Evolutionary conservation across 345 rosid species (phyloP).

Genomic region (Linum usitatissimum): DNA sequence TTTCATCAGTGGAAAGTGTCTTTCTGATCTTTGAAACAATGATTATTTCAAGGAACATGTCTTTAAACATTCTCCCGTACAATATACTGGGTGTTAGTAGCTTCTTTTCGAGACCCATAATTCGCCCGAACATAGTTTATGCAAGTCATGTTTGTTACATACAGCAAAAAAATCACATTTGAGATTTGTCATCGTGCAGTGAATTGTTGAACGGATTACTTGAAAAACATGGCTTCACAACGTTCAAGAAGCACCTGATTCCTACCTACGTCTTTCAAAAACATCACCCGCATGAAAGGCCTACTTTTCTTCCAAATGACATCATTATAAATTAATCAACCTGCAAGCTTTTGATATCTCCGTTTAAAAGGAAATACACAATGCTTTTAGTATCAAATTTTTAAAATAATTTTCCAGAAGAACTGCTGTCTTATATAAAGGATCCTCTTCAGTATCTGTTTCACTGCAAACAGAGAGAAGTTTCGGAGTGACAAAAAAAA

Average conservation of each 20-base stretch:
- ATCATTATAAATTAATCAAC: background rate
- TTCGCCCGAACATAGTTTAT: background rate
- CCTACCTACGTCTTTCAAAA: background rate
- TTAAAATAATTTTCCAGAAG: background rate
- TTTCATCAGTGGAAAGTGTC: conserved; percentile 56
- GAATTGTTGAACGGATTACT: background rate
- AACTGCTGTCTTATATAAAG: background rate
- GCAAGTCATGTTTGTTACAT: background rate
- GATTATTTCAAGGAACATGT: conserved; percentile 13
- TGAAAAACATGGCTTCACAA: background rate
- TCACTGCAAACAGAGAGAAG: background rate
- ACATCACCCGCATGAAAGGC: conserved; percentile 1
- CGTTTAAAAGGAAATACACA: background rate
- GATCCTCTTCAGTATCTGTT: background rate
- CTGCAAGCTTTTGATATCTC: background rate
- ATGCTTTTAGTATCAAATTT: background rate
- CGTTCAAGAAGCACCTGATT: background rate
- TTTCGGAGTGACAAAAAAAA: background rate
- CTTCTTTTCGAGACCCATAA: too few species aligned
- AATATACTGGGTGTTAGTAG: background rate
- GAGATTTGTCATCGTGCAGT: too few species aligned
- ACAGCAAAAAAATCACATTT: background rate
- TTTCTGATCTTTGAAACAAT: conserved; percentile 50
- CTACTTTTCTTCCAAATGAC: background rate
- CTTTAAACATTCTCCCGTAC: conserved; percentile 5